A percentile compares a stretch with the other conserved stretches of the same genome.
These are phyloP conservation scores for Solanum appendiculatum DNA, from an alignment of 257 asterid species.

Conservation along the genomic window DNA sequence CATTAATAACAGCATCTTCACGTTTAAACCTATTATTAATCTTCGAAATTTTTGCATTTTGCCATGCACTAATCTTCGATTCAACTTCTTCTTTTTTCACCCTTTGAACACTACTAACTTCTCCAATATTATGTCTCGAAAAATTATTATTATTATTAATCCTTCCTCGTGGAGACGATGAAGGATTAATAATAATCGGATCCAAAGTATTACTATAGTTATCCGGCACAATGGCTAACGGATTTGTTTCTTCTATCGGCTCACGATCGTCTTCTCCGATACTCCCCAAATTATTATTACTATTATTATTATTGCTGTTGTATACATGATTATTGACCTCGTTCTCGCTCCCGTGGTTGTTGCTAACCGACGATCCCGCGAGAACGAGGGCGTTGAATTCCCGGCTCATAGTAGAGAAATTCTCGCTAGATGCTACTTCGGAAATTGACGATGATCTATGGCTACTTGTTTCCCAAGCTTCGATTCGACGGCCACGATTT, in stretches of 20 bases:
- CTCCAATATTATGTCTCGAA: background rate
- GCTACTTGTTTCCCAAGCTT: slow-evolving; percentile 42
- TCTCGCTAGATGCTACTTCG: slow-evolving; percentile 30
- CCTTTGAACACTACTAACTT: slow-evolving; percentile 25
- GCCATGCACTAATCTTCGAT: slow-evolving; percentile 87
- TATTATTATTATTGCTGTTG: slow-evolving; percentile 7
- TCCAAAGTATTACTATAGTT: slow-evolving; percentile 9
- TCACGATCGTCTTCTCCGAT: slow-evolving; percentile 49
- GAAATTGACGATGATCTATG: slow-evolving; percentile 19
- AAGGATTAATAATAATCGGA: background rate
- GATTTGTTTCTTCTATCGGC: slow-evolving; percentile 36
- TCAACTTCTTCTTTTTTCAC: slow-evolving; percentile 91
- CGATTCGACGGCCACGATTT: slow-evolving; percentile 13
- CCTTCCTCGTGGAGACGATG: slow-evolving; percentile 17
- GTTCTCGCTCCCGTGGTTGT: slow-evolving; percentile 22
- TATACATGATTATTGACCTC: background rate
- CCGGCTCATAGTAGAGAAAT: slow-evolving; percentile 65
- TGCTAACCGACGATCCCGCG: slow-evolving; percentile 48
- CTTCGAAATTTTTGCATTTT: slow-evolving; percentile 70
- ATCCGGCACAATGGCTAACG: slow-evolving; percentile 70
- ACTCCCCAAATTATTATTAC: slow-evolving; percentile 25
- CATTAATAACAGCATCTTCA: slow-evolving; percentile 66
- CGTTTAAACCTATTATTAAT: slow-evolving; percentile 80
- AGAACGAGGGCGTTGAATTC: slow-evolving; percentile 67
- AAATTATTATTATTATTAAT: background rate